Base-by-base conservation (phyloP, 352 stramenopile genomes). In the Hyaloperonospora brassicae region DNA sequence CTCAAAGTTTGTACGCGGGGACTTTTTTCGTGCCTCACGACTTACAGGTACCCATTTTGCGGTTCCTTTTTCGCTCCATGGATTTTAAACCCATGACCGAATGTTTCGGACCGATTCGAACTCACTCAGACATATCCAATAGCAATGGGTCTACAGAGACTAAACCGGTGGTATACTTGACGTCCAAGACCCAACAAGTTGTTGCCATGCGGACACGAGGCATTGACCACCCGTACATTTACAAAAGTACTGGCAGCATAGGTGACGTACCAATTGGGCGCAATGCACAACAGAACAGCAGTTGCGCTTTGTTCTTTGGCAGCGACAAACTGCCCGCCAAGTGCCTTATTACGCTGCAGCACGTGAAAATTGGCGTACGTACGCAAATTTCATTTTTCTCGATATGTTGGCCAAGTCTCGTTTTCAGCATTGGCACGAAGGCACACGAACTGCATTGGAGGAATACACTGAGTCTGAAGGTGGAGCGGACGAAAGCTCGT, bases 21-120 rank as follows among this genome's bases (percentile, higher is more conserved):
- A n/a, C 57, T 96, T 89, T 96, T 52, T 96, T 95, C 64, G 84
- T 95, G 62, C 87, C 84, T 12, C 67, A 79, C 41, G 86, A 95
- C 51, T 52, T 84, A 3, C 55, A 72, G 11, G 25, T 75, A 21
- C 75, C 85, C 14, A 86, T 95, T 22, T 42, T 93, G 30, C 86
- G 87, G 40, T 91, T 94, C 57, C 76, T 79, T 2, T 95, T 89
- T 61, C 76, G 79, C 17, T 64, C 50, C 14, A 91, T 95, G 66
- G 47, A 36, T 2, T 45, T 62, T 1, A 55, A 79, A 9, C 83
- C 84, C 1, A 40, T 67, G n/a, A 63, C 73, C 8, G 76, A 85
- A 52, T 72, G 61, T 52, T 86, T 89, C 39, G 27, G 72, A 3
- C 61, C 74, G 31, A 31, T n/a, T 10, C 30, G 22, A 52, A 22